Base-by-base conservation (phyloP, 1,284 basidiomycete species). In the Clitocybe nebularis region DNA sequence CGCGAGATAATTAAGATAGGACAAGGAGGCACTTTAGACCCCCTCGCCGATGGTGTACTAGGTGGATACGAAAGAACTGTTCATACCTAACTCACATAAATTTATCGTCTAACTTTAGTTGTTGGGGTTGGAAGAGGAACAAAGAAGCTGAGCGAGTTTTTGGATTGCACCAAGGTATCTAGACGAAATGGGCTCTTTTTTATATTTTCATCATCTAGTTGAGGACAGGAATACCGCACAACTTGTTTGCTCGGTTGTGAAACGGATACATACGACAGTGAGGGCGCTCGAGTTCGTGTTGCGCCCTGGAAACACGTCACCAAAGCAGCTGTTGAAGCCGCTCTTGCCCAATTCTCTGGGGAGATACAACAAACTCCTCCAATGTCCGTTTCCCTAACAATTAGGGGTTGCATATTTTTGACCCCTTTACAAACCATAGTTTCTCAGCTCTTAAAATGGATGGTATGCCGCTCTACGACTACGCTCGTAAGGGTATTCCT, bases 401-500 rank as follows among this genome's bases (percentile, higher is more conserved):
- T 45, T 13, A 38, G 44, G 40, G 19, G 48, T 42, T 48, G 38
- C 28, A n/a, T n/a, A n/a, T n/a, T n/a, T n/a, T n/a, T n/a, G n/a
- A n/a, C n/a, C 42, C 44, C 52, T 34, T 44, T 22, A 44, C 9
- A 43, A 19, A 41, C 41, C 44, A 24, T 46, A 97, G 93, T 61
- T 99, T 95, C 67, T 99, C 95, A 8, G 96, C 96, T 0, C 72
- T 99, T 30, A 95, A 97, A 64, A 99, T 99, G 91, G 93, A 99
- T 55, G 96, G 96, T 1, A 93, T 82, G 64, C 89, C 92, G 1
- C 64, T 99, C 21, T 94, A 99, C 62, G 95, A 99, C 57, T 99
- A 99, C 60, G 96, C 96, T 9, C 81, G 96, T 3, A 78, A 88
- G 57, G 88, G 87, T 7, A 85, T 87, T 39, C 90, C 93, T 0